These are phyloP conservation scores for Nitzschia putrida DNA, from an alignment of 108 stramenopile species.

Conservation along the genomic window DNA sequence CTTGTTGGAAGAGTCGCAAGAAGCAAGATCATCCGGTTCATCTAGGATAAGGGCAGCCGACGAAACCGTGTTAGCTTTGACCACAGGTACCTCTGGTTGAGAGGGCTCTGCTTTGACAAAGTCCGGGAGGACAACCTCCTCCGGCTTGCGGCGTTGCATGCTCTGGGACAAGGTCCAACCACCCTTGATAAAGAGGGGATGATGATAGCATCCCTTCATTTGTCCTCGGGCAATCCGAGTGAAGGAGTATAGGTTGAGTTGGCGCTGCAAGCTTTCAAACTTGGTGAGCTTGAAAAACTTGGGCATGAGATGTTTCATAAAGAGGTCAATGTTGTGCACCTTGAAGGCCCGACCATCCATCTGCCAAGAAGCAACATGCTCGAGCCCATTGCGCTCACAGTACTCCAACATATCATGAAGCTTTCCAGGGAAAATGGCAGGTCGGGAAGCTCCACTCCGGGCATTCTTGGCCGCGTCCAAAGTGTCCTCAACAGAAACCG, in stretches of 20 bases:
- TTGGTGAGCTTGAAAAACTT: slow-evolving; percentile 81
- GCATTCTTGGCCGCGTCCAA: not conserved
- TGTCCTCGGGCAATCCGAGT: slow-evolving; percentile 43
- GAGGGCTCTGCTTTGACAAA: no score
- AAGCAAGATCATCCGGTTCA: no score
- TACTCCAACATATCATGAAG: slow-evolving; percentile 51
- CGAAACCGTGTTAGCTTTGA: no score
- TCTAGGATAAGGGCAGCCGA: no score
- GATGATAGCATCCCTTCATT: slow-evolving; percentile 60
- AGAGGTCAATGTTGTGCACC: slow-evolving; percentile 47
- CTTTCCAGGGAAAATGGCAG: slow-evolving; percentile 40
- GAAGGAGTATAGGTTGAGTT: slow-evolving; percentile 84
- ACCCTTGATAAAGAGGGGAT: slow-evolving; percentile 55
- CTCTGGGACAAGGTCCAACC: slow-evolving; percentile 6
- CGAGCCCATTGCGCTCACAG: slow-evolving; percentile 38
- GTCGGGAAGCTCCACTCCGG: not conserved
- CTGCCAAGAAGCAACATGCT: slow-evolving; percentile 60
- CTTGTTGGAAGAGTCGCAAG: no score
- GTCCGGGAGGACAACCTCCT: not conserved
- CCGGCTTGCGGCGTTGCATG: slow-evolving; percentile 18
- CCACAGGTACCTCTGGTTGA: no score
- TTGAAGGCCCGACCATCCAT: slow-evolving; percentile 59
- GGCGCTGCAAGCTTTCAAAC: slow-evolving; percentile 81
- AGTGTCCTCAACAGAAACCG: slow-evolving; percentile 5
- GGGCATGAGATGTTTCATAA: slow-evolving; percentile 67